Percentiles rank a stretch among this genome's conserved stretches.
These are phyloP conservation scores for Lentinula guzmanii DNA, from an alignment of 768 basidiomycete genomes.

Conservation along the genomic window DNA sequence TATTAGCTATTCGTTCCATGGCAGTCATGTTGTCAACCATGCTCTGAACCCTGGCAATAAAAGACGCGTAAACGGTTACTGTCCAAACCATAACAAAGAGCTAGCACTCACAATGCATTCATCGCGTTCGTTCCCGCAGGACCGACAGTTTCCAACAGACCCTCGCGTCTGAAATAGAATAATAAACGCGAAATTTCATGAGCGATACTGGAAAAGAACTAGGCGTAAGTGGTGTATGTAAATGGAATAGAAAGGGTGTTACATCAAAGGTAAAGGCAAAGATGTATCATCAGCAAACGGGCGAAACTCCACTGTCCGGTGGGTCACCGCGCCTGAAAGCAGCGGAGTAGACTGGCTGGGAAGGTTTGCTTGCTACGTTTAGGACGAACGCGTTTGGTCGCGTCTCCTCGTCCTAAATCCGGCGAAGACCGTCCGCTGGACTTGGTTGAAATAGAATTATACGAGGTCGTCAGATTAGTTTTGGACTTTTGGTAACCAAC, in stretches of 20 bases:
- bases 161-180: conserved; percentile 73
- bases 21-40: conserved; percentile 82
- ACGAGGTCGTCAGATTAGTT: conserved; percentile 26
- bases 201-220: conserved; percentile 48
- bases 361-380: conserved; percentile 64
- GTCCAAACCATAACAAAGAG: conserved; percentile 1
- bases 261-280: conserved; percentile 81
- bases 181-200: conserved; percentile 70
- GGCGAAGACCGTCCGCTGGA: conserved; percentile 21
- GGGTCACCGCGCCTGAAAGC: conserved; percentile 34
- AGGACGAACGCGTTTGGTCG: conserved; percentile 62
- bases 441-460: conserved; percentile 30
- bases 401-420: conserved; percentile 26
- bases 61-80: neutral
- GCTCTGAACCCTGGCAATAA: conserved; percentile 50
- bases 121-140: conserved; percentile 85
- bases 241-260: conserved; percentile 4
- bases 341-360: conserved; percentile 54
- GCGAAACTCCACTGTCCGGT: conserved; percentile 57
- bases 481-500: conserved; percentile 31
- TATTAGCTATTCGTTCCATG: conserved; percentile 91
- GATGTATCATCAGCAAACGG: conserved; percentile 53
- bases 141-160: conserved; percentile 83
- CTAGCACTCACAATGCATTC: conserved; percentile 49
- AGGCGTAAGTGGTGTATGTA: neutral